Evolutionary conservation across 2,329 filamentous ascomycete species (phyloP).

Genomic region (Pseudocercospora pini-densiflorae): DNA sequence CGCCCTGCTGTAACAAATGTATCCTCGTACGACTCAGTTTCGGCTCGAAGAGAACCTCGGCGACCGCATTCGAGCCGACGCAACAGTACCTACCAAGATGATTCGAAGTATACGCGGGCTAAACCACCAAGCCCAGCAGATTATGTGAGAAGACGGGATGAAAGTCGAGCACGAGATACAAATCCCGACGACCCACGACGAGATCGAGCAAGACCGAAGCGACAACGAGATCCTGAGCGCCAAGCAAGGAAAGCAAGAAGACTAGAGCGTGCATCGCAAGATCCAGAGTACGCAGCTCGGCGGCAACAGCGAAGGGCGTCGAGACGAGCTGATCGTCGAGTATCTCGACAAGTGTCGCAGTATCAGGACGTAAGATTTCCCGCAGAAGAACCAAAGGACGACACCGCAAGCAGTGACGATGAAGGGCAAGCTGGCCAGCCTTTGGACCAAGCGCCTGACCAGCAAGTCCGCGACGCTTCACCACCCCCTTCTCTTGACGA

Average conservation of each 20-base stretch:
- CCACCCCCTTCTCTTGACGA: neutral
- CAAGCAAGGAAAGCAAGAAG: slow-evolving; percentile 1
- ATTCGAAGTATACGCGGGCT: neutral
- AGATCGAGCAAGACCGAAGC: neutral
- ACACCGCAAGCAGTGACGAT: neutral
- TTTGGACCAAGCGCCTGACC: neutral
- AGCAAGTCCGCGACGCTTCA: neutral
- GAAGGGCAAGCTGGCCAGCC: neutral
- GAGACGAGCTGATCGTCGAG: slow-evolving; percentile 13
- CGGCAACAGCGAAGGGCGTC: slow-evolving; percentile 8
- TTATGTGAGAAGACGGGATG: neutral
- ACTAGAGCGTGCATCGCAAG: slow-evolving; percentile 7
- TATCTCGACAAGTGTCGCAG: neutral
- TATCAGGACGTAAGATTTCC: neutral
- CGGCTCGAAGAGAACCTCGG: neutral
- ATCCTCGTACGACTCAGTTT: neutral
- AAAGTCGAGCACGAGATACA: neutral
- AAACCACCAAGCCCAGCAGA: neutral
- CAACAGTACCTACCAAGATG: neutral
- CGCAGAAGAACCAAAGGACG: neutral
- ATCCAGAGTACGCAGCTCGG: slow-evolving; percentile 13
- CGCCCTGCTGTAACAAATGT: neutral
- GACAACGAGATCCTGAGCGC: neutral
- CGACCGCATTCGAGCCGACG: neutral
- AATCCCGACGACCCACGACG: neutral